Conservation (phyloP, 208 protist genomes). For the Acanthamoeba triangularis region DNA sequence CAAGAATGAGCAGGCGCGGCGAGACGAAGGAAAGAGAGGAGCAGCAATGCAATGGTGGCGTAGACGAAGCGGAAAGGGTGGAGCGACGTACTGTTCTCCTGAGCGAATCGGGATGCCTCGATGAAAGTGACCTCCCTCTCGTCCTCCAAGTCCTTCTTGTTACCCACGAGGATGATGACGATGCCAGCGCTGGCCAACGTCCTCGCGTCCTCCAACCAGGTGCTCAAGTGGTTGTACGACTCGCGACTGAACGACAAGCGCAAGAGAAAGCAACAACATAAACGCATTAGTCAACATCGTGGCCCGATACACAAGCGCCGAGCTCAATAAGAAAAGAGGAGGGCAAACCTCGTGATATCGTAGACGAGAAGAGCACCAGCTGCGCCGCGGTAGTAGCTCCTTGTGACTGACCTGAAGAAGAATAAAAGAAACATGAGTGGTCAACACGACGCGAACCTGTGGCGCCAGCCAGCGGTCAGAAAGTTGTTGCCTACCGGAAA, state of each 20-base stretch:
- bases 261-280: not conserved
- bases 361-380: slow-evolving; percentile 97
- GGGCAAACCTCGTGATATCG: slow-evolving; percentile 92
- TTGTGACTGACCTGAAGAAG: slow-evolving; percentile 92
- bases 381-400: slow-evolving; percentile 97
- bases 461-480: not conserved
- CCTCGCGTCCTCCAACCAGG: slow-evolving; percentile 85
- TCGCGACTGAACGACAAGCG: slow-evolving; percentile 77
- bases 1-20: not conserved
- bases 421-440: not conserved
- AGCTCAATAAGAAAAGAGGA: not conserved
- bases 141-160: slow-evolving; percentile 85
- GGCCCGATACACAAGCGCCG: not conserved
- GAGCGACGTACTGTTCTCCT: slow-evolving; percentile 86
- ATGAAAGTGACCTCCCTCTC: slow-evolving; percentile 90
- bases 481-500: not conserved
- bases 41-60: not conserved
- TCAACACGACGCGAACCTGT: not conserved
- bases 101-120: slow-evolving; percentile 86
- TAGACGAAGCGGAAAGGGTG: not conserved
- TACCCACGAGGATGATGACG: slow-evolving; percentile 88
- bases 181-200: slow-evolving; percentile 81
- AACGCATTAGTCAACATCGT: not conserved
- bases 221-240: slow-evolving; percentile 86
- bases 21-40: not conserved